These are phyloP conservation scores for Emericellopsis atlantica DNA, from an alignment of 2,329 filamentous ascomycete genomes.

Conservation along the genomic window DNA sequence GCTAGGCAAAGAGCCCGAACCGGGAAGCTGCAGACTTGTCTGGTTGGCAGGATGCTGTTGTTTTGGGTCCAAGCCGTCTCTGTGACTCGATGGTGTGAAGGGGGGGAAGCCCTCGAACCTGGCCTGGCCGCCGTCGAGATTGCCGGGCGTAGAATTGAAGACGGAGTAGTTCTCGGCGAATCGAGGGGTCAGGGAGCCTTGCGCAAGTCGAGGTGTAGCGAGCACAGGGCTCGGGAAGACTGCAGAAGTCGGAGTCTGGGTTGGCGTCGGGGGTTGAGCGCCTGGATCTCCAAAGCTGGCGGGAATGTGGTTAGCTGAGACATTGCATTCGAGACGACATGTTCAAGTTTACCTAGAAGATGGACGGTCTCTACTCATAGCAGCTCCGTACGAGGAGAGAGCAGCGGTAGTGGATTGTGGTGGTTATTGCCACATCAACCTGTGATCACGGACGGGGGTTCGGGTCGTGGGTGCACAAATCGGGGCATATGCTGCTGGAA, in stretches of 20 bases:
- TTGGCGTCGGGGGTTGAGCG: constrained; percentile 46
- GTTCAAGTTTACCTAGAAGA: constrained; percentile 34
- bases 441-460: background rate
- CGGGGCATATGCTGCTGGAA: too few relatives aligned
- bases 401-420: background rate
- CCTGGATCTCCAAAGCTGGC: constrained; percentile 51
- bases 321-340: constrained; percentile 6
- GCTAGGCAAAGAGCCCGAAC: constrained; percentile 10
- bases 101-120: constrained; percentile 31
- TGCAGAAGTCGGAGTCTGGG: constrained; percentile 41
- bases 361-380: constrained; percentile 52
- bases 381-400: constrained; percentile 19
- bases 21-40: background rate
- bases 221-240: constrained; percentile 41
- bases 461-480: too few relatives aligned
- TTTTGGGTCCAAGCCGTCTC: constrained; percentile 38
- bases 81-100: constrained; percentile 24
- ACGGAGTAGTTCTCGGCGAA: constrained; percentile 55
- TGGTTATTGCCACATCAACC: background rate
- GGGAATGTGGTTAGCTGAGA: constrained; percentile 20
- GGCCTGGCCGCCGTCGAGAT: constrained; percentile 33
- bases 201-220: constrained; percentile 40
- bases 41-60: constrained; percentile 45
- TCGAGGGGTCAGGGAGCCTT: constrained; percentile 38
- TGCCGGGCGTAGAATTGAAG: constrained; percentile 51